Evolutionary conservation across 1,284 basidiomycete genomes (phyloP).

Genomic region (Cryptococcus sp.): DNA sequence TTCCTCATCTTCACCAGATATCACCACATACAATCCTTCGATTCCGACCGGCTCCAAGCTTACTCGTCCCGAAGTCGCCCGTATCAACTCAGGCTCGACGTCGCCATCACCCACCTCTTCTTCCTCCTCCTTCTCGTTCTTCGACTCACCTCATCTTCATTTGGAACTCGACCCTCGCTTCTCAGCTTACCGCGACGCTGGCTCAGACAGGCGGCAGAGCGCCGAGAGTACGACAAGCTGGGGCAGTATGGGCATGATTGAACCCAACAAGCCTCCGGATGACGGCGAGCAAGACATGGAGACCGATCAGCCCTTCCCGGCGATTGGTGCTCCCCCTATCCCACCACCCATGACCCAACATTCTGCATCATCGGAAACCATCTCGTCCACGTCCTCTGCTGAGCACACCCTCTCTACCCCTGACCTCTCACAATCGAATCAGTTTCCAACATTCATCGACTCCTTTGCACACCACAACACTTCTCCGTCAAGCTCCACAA

Average conservation of each 20-base stretch:
- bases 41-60: too few relatives aligned
- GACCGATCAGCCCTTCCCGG: background rate
- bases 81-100: background rate
- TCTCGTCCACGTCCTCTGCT: constrained; percentile 8
- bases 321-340: background rate
- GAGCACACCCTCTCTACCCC: constrained; percentile 14
- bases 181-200: constrained; percentile 1
- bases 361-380: constrained; percentile 4
- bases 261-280: constrained; percentile 5
- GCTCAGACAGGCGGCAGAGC: constrained; percentile 14
- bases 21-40: too few relatives aligned
- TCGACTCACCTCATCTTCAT: constrained; percentile 12
- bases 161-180: too few relatives aligned
- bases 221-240: constrained; percentile 21
- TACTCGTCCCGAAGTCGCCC: too few relatives aligned
- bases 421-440: constrained; percentile 9
- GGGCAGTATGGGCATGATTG: constrained; percentile 16
- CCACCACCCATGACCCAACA: background rate
- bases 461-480: constrained; percentile 3
- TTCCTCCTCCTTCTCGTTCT: constrained; percentile 19
- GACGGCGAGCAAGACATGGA: background rate
- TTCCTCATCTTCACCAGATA: too few relatives aligned
- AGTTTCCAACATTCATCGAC: constrained; percentile 3
- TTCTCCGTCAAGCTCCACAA: constrained; percentile 31
- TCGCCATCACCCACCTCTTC: constrained; percentile 19